Evolutionary conservation across 2,329 filamentous ascomycete genomes (phyloP).

Genomic region (Rhynchosporium graminicola): DNA sequence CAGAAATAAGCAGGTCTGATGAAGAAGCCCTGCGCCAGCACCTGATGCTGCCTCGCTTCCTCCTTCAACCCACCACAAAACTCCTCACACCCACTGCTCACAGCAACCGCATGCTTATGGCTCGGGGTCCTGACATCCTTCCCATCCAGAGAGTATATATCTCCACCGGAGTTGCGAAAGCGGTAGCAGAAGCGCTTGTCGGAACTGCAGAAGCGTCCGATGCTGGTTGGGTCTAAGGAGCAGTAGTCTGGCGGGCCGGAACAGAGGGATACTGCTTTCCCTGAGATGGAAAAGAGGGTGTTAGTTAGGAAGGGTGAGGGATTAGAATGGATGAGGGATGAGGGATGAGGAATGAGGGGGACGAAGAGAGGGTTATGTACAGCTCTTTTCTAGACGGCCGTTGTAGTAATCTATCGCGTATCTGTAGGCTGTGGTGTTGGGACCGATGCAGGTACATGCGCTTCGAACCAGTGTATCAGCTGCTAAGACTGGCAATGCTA

Average conservation of each 20-base stretch:
- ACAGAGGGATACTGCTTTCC: not conserved
- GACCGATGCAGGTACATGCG: not conserved
- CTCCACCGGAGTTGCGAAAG: not conserved
- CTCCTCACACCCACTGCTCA: not conserved
- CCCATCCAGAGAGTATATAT: not conserved
- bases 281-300: not conserved
- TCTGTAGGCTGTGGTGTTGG: not conserved
- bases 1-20: not conserved
- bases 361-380: not conserved
- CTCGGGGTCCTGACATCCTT: not conserved
- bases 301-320: not conserved
- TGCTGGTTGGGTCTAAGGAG: not conserved
- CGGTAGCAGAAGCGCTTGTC: conserved; percentile 1
- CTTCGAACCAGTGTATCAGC: not conserved
- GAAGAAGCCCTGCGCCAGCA: not conserved
- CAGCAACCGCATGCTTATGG: not conserved
- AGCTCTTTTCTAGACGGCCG: not conserved
- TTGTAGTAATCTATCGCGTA: not conserved
- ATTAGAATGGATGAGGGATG: not conserved
- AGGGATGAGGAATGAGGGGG: not conserved
- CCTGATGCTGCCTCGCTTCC: not conserved
- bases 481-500: not conserved
- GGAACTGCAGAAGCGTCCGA: not conserved
- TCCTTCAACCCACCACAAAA: not conserved
- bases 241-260: not conserved